Base-by-base conservation (phyloP, 345 rosid genomes). In the Punica granatum region DNA sequence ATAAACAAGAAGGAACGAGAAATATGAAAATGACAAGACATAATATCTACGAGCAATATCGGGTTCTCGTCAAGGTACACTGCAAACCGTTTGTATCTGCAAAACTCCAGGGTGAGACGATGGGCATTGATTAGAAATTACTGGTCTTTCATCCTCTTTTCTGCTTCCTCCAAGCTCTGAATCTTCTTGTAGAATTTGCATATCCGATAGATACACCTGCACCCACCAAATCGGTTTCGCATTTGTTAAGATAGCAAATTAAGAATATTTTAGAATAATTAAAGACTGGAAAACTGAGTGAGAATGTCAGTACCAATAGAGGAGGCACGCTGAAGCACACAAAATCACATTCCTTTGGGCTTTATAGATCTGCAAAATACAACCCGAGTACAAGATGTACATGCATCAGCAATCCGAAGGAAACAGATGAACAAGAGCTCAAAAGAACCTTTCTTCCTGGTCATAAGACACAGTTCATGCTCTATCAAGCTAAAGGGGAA, bases 331-430 rank as follows among this genome's bases (percentile, higher is more conserved):
- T 53, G 92, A 69, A 25, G 76, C 80, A 69, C 97, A 91, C 13
- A 91, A 72, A 70, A 88, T 79, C 66, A 80, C 85, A 51, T 91
- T 91, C 73, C 96, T 78, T 74, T 91, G 88, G 72, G 96, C 78
- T 79, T 91, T 91, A 76, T 81, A 88, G 60, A 88, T 75, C 97
- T 90, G 82, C 78, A 77, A 46, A 72, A 19, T 6, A 51, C 28
- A 51, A 51, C 23, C 26, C 58, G 23, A n/a, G n/a, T n/a, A 21
- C 58, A 51, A 23, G 16, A 43, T 11, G 58, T 51, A 6, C 12
- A 6, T 3, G 8, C 23, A 23, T 51, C 30, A 51, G 11, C 13
- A 51, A n/a, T 51, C 30, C 23, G 58, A 51, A 51, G 28, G 13
- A n/a, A 46, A 7, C n/a, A n/a, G n/a, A n/a, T n/a, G n/a, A n/a